phyloP scores from a whole-genome alignment of 352 stramenopile genomes.

The Globisporangium cylindrosporum region DNA sequence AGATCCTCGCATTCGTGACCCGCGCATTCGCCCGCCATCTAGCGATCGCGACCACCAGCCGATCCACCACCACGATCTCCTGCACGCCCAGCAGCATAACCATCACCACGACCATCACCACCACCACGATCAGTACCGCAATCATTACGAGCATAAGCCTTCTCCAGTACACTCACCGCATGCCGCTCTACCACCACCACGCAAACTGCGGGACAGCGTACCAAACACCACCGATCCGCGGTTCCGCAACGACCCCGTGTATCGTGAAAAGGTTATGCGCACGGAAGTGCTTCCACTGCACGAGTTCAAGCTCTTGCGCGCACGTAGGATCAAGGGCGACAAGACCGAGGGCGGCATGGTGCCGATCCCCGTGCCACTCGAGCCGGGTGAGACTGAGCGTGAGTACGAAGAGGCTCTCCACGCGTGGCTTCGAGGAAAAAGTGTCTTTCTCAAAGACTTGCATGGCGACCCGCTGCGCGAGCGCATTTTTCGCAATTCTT shows the following conservation, averaged over 20 bases:
- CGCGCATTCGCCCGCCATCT: not conserved
- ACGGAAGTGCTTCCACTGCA: conserved; percentile 7
- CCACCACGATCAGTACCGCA: too few relatives aligned
- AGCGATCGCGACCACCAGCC: not conserved
- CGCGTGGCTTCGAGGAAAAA: conserved; percentile 16
- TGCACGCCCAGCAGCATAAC: not conserved
- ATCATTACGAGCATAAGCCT: not conserved
- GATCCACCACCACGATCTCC: not conserved
- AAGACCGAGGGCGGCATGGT: not conserved
- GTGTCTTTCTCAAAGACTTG: conserved; percentile 9
- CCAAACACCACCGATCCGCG: not conserved
- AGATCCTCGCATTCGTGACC: not conserved
- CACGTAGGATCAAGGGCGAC: not conserved
- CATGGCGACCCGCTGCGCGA: not conserved
- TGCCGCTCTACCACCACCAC: not conserved
- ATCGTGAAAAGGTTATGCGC: not conserved
- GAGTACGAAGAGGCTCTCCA: conserved; percentile 19
- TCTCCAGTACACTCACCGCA: not conserved
- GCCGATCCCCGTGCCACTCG: conserved; percentile 17
- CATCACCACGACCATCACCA: not conserved
- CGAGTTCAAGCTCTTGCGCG: conserved; percentile 5
- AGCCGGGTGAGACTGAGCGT: conserved; percentile 12
- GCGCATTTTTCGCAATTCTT: conserved; percentile 12
- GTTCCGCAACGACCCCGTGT: not conserved
- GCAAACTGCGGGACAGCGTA: not conserved